These are phyloP conservation scores for Leccinum colubrinum DNA, from an alignment of 1,284 basidiomycete species.

Conservation along the genomic window DNA sequence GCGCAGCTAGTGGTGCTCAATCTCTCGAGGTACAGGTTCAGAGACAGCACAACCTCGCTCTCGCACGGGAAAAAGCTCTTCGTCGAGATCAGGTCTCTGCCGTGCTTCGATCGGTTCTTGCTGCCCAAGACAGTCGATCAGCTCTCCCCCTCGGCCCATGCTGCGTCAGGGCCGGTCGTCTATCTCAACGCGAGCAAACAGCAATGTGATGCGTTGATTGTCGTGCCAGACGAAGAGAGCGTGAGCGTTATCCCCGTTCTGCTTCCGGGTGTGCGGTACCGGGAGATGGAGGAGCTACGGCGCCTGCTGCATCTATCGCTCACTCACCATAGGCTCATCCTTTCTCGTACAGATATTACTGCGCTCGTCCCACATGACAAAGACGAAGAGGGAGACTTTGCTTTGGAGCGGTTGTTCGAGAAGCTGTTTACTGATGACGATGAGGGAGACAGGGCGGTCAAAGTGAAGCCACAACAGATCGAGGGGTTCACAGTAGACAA, in stretches of 20 bases:
- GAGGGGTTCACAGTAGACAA: not conserved
- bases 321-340: not conserved
- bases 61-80: not conserved
- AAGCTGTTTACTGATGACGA: not conserved
- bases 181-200: not conserved
- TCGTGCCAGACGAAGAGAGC: not conserved
- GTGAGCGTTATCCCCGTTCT: not conserved
- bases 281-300: not conserved
- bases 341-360: not conserved
- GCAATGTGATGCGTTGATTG: not conserved
- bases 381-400: not conserved
- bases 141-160: not conserved
- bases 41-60: not conserved
- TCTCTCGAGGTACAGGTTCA: not conserved
- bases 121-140: not conserved
- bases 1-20: not conserved
- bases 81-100: not conserved
- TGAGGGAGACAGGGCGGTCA: not conserved
- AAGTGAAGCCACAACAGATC: not conserved
- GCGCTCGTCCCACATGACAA: not conserved
- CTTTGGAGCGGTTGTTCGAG: not conserved
- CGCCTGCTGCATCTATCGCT: not conserved
- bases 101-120: not conserved
- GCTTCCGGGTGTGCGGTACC: not conserved
- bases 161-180: not conserved